phyloP scores from a whole-genome alignment of 2,329 filamentous ascomycete species.

The Microdochium bolleyi region DNA sequence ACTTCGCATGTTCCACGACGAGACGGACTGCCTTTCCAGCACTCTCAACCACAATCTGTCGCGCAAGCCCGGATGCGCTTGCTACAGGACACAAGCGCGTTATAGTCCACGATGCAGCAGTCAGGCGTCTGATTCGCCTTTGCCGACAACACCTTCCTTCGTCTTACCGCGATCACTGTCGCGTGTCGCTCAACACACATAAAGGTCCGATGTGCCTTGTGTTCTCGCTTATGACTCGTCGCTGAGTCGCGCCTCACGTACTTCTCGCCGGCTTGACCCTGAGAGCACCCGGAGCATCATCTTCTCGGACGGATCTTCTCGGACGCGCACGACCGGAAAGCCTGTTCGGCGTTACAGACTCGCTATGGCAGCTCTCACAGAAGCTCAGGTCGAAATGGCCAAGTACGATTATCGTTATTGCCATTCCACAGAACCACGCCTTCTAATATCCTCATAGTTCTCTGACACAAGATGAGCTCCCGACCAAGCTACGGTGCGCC shows the following conservation, averaged over 20 bases:
- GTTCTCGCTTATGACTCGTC: not conserved
- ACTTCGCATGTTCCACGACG: not conserved
- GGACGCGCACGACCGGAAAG: no score
- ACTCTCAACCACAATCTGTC: not conserved
- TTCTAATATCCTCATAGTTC: constrained; percentile 43
- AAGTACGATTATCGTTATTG: constrained; percentile 28
- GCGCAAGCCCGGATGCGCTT: not conserved
- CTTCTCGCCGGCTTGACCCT: not conserved
- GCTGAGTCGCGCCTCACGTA: not conserved
- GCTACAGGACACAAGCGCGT: no score
- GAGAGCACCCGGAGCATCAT: not conserved
- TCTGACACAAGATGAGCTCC: constrained; percentile 74
- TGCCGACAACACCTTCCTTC: no score
- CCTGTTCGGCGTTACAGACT: not conserved
- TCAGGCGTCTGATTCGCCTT: no score
- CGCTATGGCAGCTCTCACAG: constrained; percentile 27
- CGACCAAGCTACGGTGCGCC: constrained; percentile 92
- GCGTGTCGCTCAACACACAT: not conserved
- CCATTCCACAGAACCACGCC: not conserved
- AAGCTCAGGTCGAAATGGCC: constrained; percentile 51
- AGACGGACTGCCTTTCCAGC: not conserved
- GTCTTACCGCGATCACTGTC: no score
- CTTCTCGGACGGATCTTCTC: not conserved
- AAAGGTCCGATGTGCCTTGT: not conserved
- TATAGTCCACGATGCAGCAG: no score